Percentiles rank a stretch among this genome's conserved stretches.
Conservation (phyloP, 1,284 basidiomycete species). For the Anthracocystis setariae region DNA sequence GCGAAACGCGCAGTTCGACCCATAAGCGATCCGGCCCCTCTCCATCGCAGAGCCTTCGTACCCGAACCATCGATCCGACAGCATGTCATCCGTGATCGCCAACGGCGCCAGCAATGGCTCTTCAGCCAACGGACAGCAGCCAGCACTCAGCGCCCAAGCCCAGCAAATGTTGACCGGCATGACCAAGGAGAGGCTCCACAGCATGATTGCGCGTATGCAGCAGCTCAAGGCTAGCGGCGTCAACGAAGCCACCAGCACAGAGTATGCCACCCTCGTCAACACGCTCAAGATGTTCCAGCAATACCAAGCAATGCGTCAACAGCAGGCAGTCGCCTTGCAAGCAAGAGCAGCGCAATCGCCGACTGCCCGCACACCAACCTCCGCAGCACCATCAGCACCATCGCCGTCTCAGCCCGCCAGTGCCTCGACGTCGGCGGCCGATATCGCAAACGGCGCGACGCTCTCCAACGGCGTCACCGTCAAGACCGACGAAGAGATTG, state of each 20-base stretch:
- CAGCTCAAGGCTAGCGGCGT: conserved; percentile 67
- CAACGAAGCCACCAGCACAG: conserved; percentile 66
- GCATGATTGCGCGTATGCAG: conserved; percentile 66
- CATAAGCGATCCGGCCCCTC: neutral
- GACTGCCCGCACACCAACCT: conserved; percentile 7
- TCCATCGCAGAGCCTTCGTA: too few species aligned
- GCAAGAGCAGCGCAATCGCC: conserved; percentile 28
- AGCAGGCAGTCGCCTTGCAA: conserved; percentile 55
- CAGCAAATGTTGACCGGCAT: conserved; percentile 63
- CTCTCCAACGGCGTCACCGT: conserved; percentile 35
- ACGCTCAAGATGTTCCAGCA: conserved; percentile 65
- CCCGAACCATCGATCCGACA: neutral
- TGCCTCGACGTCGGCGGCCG: conserved; percentile 24
- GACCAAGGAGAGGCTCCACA: conserved; percentile 62
- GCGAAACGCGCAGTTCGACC: neutral
- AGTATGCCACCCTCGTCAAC: conserved; percentile 67
- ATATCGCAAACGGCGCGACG: conserved; percentile 18
- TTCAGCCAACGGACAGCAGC: conserved; percentile 22
- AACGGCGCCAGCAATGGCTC: conserved; percentile 43
- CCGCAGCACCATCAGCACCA: conserved; percentile 22
- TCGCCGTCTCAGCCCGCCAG: conserved; percentile 27
- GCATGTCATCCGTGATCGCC: conserved; percentile 44
- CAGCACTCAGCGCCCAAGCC: conserved; percentile 48
- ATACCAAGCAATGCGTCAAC: conserved; percentile 60
- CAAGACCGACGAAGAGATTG: conserved; percentile 40